phyloP scores from a whole-genome alignment of 345 rosid species.

The Psidium guajava region DNA sequence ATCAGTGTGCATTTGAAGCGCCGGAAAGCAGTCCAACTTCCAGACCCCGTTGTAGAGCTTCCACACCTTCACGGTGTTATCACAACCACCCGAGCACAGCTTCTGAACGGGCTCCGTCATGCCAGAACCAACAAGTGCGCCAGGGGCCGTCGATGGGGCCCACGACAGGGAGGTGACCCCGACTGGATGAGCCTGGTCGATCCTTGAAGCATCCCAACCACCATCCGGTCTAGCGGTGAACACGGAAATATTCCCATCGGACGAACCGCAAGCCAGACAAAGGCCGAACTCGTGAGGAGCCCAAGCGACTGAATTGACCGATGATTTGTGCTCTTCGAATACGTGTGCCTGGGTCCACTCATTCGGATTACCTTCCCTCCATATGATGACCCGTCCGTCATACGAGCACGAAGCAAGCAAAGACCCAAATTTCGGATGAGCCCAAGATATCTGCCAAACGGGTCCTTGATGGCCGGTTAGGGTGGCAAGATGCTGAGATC shows the following conservation, averaged over 20 bases:
- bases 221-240: constrained; percentile 10
- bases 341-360: constrained; percentile 6
- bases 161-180: constrained; percentile 11
- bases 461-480: constrained; percentile 10
- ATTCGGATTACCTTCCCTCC: constrained; percentile 7
- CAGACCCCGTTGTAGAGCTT: constrained; percentile 7
- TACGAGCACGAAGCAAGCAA: constrained; percentile 9
- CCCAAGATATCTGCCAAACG: constrained; percentile 12
- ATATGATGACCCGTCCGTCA: constrained; percentile 7
- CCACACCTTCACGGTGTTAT: constrained; percentile 13
- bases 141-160: constrained; percentile 6
- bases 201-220: constrained; percentile 5
- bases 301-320: constrained; percentile 6
- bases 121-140: constrained; percentile 5
- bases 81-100: constrained; percentile 12
- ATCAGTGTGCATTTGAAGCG: constrained; percentile 6
- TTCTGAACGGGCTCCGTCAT: constrained; percentile 5
- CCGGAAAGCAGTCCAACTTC: constrained; percentile 14
- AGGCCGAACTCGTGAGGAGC: constrained; percentile 13
- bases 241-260: constrained; percentile 11
- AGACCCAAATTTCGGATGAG: constrained; percentile 14
- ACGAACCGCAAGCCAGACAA: constrained; percentile 6
- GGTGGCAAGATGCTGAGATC: constrained; percentile 15
- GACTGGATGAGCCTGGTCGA: constrained; percentile 9
- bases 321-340: constrained; percentile 8